Evolutionary conservation across 129 eudicot species (phyloP), one percentile per base, ranked within the genome.

Genomic region (Centella asiatica): DNA sequence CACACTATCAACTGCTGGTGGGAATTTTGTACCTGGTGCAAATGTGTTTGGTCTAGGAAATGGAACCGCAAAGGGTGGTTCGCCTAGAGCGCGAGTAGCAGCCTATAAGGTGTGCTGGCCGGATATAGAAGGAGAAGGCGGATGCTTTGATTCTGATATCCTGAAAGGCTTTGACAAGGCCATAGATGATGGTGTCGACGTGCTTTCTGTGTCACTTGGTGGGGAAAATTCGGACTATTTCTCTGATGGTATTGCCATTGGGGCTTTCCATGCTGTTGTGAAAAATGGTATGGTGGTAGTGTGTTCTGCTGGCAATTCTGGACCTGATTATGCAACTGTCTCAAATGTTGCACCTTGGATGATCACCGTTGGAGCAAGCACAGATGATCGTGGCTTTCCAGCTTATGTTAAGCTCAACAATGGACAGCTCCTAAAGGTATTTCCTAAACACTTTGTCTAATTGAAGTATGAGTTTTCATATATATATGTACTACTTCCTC

Each of bases 1-100:
- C 65, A 93, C 99, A 4, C 55, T 92, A 22, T 92, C 98, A 9
- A 92, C 98, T 1, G 98, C 98, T 0, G 98, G 75, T 4, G 98
- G 98, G 0, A 81, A 77, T 77, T 81, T 80, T 46, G 98, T 87
- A 25, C 46, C 65, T 5, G 78, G 69, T 1, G 95, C 85, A 32
- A 79, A 51, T 28, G 44, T 86, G 5, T 72, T 69, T 1, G 94
- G 85, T 0, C 8, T 62, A 0, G 74, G 64, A 3, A 72, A 49
- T 22, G 97, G 97, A 57, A 83, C 82, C 0, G 88, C 92, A 6
- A 89, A 89, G 65, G 97, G 97, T 0, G 97, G 97, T 12, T 86
- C 97, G 13, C 89, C 97, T 1, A 55, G 53, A 69, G 97, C 97
- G 13, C 72, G 95, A n/a, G 95, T 83, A 13, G 97, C 97, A 2